These are phyloP conservation scores for Scutellaria baicalensis DNA, from an alignment of 257 asterid species.

Conservation along the genomic window DNA sequence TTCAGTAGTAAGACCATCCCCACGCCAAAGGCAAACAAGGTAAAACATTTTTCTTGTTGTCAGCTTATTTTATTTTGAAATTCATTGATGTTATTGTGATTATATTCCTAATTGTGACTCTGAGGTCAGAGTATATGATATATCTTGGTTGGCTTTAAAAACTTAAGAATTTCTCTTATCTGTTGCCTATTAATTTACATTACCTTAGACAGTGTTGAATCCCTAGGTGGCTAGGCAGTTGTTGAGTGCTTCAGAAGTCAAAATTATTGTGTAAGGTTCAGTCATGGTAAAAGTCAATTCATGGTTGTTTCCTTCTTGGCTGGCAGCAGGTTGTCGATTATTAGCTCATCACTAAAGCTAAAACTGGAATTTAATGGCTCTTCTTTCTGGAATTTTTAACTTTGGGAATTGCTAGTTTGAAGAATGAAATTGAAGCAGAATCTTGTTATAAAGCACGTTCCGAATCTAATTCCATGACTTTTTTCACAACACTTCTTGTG, in stretches of 20 bases:
- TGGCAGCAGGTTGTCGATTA: neutral
- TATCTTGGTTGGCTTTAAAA: neutral
- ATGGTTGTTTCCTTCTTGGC: neutral
- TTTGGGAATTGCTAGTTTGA: neutral
- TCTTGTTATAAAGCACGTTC: neutral
- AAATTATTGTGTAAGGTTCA: neutral
- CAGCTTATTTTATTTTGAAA: neutral
- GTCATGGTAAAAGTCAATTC: neutral
- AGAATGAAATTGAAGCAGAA: neutral
- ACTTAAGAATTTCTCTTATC: neutral
- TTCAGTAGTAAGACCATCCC: slow-evolving; percentile 33
- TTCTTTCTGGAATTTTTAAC: neutral
- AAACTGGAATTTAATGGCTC: neutral
- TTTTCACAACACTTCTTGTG: neutral
- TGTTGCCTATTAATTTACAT: neutral
- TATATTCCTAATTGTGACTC: neutral
- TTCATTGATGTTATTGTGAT: neutral
- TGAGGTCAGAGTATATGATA: neutral
- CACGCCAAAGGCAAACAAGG: slow-evolving; percentile 71
- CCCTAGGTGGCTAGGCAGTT: neutral
- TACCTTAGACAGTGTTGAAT: neutral
- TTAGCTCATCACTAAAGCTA: neutral
- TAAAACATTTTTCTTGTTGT: slow-evolving; percentile 3
- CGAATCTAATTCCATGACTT: neutral
- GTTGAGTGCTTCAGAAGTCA: neutral